A percentile compares a stretch with the other conserved stretches of the same genome.
These are phyloP conservation scores for Moricandia arvensis DNA, from an alignment of 345 rosid genomes.

Conservation along the genomic window DNA sequence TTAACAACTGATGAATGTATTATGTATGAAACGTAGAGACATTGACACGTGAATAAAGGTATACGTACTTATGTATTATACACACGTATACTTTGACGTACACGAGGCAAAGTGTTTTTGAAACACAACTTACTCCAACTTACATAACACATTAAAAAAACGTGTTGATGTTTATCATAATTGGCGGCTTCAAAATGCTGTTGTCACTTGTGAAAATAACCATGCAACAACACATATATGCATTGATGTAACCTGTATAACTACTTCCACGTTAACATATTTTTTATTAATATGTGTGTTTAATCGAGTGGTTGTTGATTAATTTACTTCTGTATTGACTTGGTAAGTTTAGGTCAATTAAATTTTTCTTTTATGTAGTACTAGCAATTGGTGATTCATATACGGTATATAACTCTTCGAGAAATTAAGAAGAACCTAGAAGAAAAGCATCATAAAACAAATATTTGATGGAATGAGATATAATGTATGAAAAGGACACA, in stretches of 20 bases:
- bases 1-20: neutral
- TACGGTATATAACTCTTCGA: constrained; percentile 3
- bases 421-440: constrained; percentile 30
- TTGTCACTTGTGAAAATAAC: constrained; percentile 36
- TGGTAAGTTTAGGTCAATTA: constrained; percentile 8
- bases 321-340: constrained; percentile 9
- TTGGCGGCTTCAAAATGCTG: constrained; percentile 26
- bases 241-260: constrained; percentile 32
- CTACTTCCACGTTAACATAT: constrained; percentile 16
- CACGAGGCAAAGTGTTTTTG: constrained; percentile 15
- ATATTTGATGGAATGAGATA: constrained; percentile 19
- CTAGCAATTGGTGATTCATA: constrained; percentile 24
- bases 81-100: constrained; percentile 21
- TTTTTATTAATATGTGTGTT: constrained; percentile 1
- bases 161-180: constrained; percentile 17
- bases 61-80: neutral
- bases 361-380: neutral
- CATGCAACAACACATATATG: constrained; percentile 35
- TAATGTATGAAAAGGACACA: constrained; percentile 33
- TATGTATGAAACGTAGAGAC: constrained; percentile 17
- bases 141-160: constrained; percentile 14
- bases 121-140: constrained; percentile 15
- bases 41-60: constrained; percentile 26
- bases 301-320: constrained; percentile 17
- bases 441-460: constrained; percentile 20